Percentiles rank a stretch among this genome's conserved stretches.
phyloP scores from a whole-genome alignment of 768 basidiomycete species.

The Roridomyces roridus region DNA sequence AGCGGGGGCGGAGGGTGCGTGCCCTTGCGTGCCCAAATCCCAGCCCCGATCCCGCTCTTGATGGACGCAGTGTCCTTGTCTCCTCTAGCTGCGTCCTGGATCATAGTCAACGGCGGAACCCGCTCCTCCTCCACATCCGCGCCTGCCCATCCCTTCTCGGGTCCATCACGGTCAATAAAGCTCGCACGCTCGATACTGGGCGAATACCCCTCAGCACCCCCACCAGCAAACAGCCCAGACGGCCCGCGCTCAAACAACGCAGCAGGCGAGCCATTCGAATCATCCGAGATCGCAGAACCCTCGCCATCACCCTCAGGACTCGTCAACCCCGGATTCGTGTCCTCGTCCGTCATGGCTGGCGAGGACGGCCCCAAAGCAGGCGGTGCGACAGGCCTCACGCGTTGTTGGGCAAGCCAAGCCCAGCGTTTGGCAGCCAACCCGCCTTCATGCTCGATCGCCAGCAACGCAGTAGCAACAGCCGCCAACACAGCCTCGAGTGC shows the following conservation, averaged over 20 bases:
- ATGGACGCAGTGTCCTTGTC: neutral
- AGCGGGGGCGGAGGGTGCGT: neutral
- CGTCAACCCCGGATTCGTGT: constrained; percentile 9
- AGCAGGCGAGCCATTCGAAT: constrained; percentile 10
- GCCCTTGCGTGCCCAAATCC: constrained; percentile 7
- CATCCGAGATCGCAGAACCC: constrained; percentile 4
- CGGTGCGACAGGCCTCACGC: neutral
- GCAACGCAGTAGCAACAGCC: constrained; percentile 19
- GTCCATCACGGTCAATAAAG: neutral
- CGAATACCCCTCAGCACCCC: neutral
- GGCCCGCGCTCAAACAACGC: neutral
- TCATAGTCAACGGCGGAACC: too few relatives aligned
- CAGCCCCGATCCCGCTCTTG: neutral
- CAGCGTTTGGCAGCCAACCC: constrained; percentile 26
- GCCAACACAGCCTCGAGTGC: constrained; percentile 27
- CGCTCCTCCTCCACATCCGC: too few relatives aligned
- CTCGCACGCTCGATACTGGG: neutral
- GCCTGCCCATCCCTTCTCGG: neutral
- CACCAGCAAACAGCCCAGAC: neutral
- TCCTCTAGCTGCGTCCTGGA: neutral
- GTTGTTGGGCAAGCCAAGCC: constrained; percentile 21
- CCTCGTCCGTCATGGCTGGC: neutral
- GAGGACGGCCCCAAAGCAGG: neutral
- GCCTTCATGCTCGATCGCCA: constrained; percentile 27
- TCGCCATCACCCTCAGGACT: constrained; percentile 1